Percentiles rank a stretch among this genome's conserved stretches.
Evolutionary conservation across 2,329 filamentous ascomycete genomes (phyloP).

Genomic region (Calonectria pseudoturangicola): DNA sequence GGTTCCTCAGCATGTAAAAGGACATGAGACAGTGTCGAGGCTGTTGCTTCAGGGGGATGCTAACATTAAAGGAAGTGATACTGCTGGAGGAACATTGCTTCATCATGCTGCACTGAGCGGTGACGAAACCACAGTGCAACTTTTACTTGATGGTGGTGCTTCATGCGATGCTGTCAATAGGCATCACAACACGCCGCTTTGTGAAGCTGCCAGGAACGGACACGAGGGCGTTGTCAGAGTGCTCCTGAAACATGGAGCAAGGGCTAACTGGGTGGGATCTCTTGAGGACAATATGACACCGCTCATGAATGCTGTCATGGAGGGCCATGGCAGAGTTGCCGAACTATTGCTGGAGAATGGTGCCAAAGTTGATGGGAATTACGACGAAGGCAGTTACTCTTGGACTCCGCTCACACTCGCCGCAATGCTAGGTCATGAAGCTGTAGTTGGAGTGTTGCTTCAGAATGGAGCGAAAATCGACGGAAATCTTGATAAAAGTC

Average conservation of each 20-base stretch:
- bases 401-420: slow-evolving; percentile 3
- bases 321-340: neutral
- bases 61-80: neutral
- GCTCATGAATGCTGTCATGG: neutral
- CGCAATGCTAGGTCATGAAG: neutral
- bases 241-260: neutral
- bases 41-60: neutral
- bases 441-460: neutral
- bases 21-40: neutral
- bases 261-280: neutral
- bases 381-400: neutral
- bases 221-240: neutral
- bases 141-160: neutral
- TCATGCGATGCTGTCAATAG: slow-evolving; percentile 13
- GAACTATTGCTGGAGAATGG: neutral
- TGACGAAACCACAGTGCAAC: neutral
- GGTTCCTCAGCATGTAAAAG: neutral
- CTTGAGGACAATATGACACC: slow-evolving; percentile 9
- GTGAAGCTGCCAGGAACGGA: neutral
- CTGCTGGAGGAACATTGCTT: neutral
- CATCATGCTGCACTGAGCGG: slow-evolving; percentile 1
- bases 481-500: neutral
- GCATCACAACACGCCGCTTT: neutral
- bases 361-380: neutral
- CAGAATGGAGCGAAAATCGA: neutral